These are phyloP conservation scores for Sophora flavescens DNA, from an alignment of 306 rosid genomes.

Conservation along the genomic window DNA sequence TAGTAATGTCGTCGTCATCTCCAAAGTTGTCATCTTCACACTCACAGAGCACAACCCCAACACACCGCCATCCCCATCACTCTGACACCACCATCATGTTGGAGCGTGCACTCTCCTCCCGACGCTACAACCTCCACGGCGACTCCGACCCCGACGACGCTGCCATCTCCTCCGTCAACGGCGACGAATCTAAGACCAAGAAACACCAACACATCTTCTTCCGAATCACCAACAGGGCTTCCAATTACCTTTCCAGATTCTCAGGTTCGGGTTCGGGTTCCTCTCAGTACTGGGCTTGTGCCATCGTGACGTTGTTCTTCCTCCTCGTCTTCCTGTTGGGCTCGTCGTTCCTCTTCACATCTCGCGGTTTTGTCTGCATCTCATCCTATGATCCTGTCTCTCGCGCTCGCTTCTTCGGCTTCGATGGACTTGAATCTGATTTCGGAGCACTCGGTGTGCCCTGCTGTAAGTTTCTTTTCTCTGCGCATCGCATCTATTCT, in stretches of 20 bases:
- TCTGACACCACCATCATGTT: slow-evolving; percentile 50
- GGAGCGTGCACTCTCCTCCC: slow-evolving; percentile 76
- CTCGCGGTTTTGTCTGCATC: slow-evolving; percentile 83
- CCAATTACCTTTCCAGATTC: slow-evolving; percentile 62
- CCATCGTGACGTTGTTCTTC: slow-evolving; percentile 39
- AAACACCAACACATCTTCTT: slow-evolving; percentile 59
- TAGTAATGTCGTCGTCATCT: slow-evolving; percentile 43
- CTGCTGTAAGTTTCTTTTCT: slow-evolving; percentile 78
- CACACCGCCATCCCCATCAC: slow-evolving; percentile 42
- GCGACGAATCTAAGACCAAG: slow-evolving; percentile 70
- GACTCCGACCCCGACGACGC: slow-evolving; percentile 45
- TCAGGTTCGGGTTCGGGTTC: slow-evolving; percentile 46
- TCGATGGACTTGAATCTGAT: slow-evolving; percentile 87
- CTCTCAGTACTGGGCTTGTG: slow-evolving; percentile 49
- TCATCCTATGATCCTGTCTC: slow-evolving; percentile 65
- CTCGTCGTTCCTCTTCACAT: slow-evolving; percentile 58
- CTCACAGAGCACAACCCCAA: slow-evolving; percentile 36
- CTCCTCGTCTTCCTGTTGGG: slow-evolving; percentile 50
- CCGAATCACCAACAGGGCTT: slow-evolving; percentile 54
- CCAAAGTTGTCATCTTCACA: not conserved
- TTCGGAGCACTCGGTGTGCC: slow-evolving; percentile 97
- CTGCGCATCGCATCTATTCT: slow-evolving; percentile 34
- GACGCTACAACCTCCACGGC: slow-evolving; percentile 62
- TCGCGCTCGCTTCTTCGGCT: slow-evolving; percentile 70
- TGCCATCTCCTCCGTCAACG: not conserved